Base-by-base conservation (phyloP, 257 asterid species). In the Echium plantagineum region DNA sequence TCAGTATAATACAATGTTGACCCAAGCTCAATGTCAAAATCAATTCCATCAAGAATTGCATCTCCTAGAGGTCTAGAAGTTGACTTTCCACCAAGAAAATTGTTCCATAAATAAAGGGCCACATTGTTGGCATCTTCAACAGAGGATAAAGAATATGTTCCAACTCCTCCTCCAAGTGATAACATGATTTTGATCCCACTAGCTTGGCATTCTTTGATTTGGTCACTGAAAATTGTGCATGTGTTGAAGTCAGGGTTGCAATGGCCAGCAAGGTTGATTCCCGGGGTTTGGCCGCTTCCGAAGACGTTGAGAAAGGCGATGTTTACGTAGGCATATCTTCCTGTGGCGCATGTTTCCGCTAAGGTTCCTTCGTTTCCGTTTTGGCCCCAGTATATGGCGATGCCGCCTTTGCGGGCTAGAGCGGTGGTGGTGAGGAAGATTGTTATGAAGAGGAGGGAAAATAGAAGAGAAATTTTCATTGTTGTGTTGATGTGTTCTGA, bases 311-410 rank as follows among this genome's bases (percentile, higher is more conserved):
- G 83, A 64, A 83, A 89, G 61, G 90, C 90, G 13, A 88, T 57
- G 82, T 83, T 83, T 51, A 88, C 66, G 61, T 75, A 74, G 61
- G 76, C 49, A 57, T 70, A 88, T 61, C 78, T 76, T 31, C 82
- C 80, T 18, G 94, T 71, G 73, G 88, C 82, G 69, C 96, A 85
- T 24, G 96, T 88, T n/a, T 73, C 77, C 1, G 72, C 75, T 42
- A 85, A 76, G 63, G 72, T 77, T 62, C 79, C 89, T 47, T 88
- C 93, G 63, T 74, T 68, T 58, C 94, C 96, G 68, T 83, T 85
- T 71, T 88, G 96, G 66, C 90, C 96, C 94, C 93, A 88, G 85
- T 88, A 88, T 22, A 80, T 61, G 32, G 84, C 77, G 62, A 85
- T 83, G 52, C 78, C 84, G 22, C 85, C 83, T 28, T 31, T 10